Evolutionary conservation across 768 basidiomycete species (phyloP), one percentile per base, ranked within the genome.

Genomic region (Lactarius deliciosus): DNA sequence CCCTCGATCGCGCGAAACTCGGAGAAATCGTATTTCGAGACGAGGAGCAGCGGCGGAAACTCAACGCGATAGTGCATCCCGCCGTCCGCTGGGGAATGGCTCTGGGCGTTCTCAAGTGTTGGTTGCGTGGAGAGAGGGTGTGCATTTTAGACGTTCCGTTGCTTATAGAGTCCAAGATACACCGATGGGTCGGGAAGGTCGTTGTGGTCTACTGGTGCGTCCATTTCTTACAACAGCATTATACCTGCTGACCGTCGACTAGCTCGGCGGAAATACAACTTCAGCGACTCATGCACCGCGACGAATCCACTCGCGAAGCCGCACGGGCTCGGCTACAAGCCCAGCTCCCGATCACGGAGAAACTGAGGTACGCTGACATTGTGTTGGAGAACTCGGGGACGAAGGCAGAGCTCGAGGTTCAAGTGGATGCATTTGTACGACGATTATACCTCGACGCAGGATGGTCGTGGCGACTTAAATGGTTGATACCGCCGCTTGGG

Each of bases 101-200:
- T 11, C 83, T 82, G 82, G 79, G 80, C 60, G 83, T 96, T 4
- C 56, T 94, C 59, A 78, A 79, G 64, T 79, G 80, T 64, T 99
- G 96, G 94, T 57, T 94, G 56, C 78, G 77, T 47, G 96, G 97
- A 8, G 80, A 92, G 72, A 88, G 83, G 73, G 80, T 90, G 45
- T 92, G 90, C 68, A 81, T 98, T 2, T 77, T 98, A 70, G 97
- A 98, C 75, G 91, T 97, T 6, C 97, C 97, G 38, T 77, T 98
- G 60, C 79, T 99, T 64, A 89, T 99, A 64, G 97, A 99, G 75
- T 87, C 91, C 0, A 89, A 89, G 2, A 74, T 98, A 43, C 94
- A 89, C 86, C 86, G 83, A 73, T 90, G 85, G 82, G 90, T 95
- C 55, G 94, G 88, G 4, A 82, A 84, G 68, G 87, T 98, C 28